A percentile compares a stretch with the other conserved stretches of the same genome.
These are phyloP conservation scores for Hondaea fermentalgiana DNA, from an alignment of 108 stramenopile genomes.

Conservation along the genomic window DNA sequence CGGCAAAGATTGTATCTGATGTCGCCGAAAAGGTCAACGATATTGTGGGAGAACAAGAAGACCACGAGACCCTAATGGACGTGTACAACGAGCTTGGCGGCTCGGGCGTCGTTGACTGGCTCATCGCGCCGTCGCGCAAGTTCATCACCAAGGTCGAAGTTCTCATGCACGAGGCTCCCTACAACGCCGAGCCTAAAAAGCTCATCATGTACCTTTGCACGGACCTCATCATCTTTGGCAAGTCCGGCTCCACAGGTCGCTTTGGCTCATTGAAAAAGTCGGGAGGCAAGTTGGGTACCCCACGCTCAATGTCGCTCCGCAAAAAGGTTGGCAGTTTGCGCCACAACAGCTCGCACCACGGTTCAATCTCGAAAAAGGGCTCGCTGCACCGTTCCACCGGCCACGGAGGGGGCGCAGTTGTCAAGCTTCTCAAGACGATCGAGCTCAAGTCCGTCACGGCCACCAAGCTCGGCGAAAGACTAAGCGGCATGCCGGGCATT, in stretches of 20 bases:
- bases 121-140: neutral
- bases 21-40: neutral
- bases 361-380: neutral
- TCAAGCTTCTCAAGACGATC: neutral
- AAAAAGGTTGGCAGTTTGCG: neutral
- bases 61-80: neutral
- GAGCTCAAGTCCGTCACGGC: constrained; percentile 13
- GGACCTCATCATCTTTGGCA: neutral
- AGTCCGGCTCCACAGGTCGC: neutral
- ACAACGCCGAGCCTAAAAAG: neutral
- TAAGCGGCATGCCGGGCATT: neutral
- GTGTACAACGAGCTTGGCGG: neutral
- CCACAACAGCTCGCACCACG: neutral
- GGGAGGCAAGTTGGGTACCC: neutral
- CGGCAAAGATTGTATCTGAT: neutral
- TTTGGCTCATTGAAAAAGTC: neutral
- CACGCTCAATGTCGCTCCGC: neutral
- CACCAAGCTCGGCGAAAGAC: neutral
- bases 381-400: neutral
- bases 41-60: neutral
- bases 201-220: neutral
- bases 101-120: neutral
- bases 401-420: neutral
- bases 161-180: constrained; percentile 12
- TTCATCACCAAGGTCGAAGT: neutral